Evolutionary conservation across 1,284 basidiomycete species (phyloP), one percentile per base, ranked within the genome.

Genomic region (Cystobasidiaceae sp.): DNA sequence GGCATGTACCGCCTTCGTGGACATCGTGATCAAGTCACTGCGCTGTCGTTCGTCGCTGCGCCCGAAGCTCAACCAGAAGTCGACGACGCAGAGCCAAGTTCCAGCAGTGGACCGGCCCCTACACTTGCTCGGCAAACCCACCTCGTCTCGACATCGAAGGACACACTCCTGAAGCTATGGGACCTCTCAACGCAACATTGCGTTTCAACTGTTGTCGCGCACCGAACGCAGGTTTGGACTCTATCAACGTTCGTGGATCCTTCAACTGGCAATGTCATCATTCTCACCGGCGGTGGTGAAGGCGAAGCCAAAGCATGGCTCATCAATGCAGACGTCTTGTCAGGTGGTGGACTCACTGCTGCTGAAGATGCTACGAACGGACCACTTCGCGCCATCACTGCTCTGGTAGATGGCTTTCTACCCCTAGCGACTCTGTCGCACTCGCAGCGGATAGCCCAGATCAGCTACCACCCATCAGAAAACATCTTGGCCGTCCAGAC

Each of bases 111-210:
- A 21, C 30, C 28, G 11, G 23, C 39, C 23, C 28, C 30, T n/a
- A 44, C 28, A 30, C 28, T 28, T 15, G n/a, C 52, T 77, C 83
- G 19, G 46, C 71, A 57, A 78, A 84, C 48, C 81, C 86, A 88
- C 73, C 80, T 99, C 9, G 77, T 97, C 50, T 89, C 88, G 1
- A 83, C 87, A 0, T 87, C 89, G 37, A 94, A 93, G 75, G 96
- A 99, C 74, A 97, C 93, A 0, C 88, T 97, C 71, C 74, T 98
- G 71, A 98, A 98, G 77, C 79, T 99, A 13, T 99, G 94, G 93
- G 92, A 97, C 75, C 81, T 98, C 19, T 83, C 86, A 5, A 93
- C 92, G 0, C 93, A 96, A 75, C 93, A 98, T 75, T 98, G 93
- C 74, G 81, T 97, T 4, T 92, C 97, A 78, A 98, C 96, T 1